Percentiles rank a stretch among this genome's conserved stretches.
These are phyloP conservation scores for Austroboletus niveus DNA, from an alignment of 1,284 basidiomycete species.

Conservation along the genomic window DNA sequence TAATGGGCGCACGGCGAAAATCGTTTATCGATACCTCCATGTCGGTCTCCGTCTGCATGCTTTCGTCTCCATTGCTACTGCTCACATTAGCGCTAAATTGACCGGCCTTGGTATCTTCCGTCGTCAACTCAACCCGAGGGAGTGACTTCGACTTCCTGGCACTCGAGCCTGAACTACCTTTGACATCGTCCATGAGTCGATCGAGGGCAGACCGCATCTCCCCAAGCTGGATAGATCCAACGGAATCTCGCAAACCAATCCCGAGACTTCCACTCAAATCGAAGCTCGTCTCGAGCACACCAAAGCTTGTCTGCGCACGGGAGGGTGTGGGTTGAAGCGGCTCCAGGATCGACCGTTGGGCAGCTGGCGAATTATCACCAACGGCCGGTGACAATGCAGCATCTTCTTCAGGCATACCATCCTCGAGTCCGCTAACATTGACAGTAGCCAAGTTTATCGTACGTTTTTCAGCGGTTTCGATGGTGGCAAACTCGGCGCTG, in stretches of 20 bases:
- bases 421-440: not conserved
- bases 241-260: slow-evolving; percentile 26
- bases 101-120: slow-evolving; percentile 33
- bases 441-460: slow-evolving; percentile 23
- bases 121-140: slow-evolving; percentile 29
- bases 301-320: slow-evolving; percentile 17
- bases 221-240: slow-evolving; percentile 46
- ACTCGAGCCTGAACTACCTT: slow-evolving; percentile 37
- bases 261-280: slow-evolving; percentile 34
- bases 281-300: slow-evolving; percentile 27
- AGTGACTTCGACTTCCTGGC: slow-evolving; percentile 9
- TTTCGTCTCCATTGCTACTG: slow-evolving; percentile 35
- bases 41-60: slow-evolving; percentile 40
- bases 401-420: not conserved
- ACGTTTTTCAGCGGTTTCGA: slow-evolving; percentile 44
- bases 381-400: not conserved
- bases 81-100: slow-evolving; percentile 29
- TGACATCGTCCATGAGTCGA: slow-evolving; percentile 73
- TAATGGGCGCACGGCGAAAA: slow-evolving; percentile 11
- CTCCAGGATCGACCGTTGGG: not conserved
- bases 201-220: slow-evolving; percentile 78
- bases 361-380: not conserved
- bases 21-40: slow-evolving; percentile 27
- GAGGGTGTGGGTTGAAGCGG: slow-evolving; percentile 4
- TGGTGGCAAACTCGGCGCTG: slow-evolving; percentile 44